Conservation (phyloP, 1,284 basidiomycete species). For the Grifola frondosa region DNA sequence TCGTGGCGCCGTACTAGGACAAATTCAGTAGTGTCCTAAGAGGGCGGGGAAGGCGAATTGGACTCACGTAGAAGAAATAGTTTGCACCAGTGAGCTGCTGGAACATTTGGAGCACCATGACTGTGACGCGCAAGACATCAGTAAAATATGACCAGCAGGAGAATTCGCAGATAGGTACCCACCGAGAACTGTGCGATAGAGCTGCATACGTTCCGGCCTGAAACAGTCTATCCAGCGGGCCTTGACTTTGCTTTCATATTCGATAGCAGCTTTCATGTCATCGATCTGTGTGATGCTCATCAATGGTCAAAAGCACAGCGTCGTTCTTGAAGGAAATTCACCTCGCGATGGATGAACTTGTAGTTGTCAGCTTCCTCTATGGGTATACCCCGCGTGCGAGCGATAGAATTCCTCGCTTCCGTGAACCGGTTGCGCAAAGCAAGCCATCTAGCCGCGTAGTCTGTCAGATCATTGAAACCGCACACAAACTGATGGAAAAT, state of each 20-base stretch:
- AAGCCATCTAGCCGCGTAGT: slow-evolving; percentile 53
- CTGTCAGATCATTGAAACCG: background rate
- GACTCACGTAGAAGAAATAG: slow-evolving; percentile 59
- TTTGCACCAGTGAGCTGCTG: slow-evolving; percentile 78
- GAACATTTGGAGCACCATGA: slow-evolving; percentile 68
- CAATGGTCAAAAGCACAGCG: background rate
- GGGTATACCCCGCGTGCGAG: slow-evolving; percentile 55
- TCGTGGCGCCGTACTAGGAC: slow-evolving; percentile 57
- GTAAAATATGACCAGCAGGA: background rate
- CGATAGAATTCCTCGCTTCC: slow-evolving; percentile 53
- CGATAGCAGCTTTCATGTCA: slow-evolving; percentile 49
- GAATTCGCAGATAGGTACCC: slow-evolving; percentile 17
- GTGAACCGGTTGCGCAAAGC: slow-evolving; percentile 47
- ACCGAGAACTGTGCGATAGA: slow-evolving; percentile 63
- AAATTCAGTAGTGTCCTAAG: background rate
- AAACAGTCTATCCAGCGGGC: slow-evolving; percentile 67
- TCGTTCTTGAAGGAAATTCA: slow-evolving; percentile 16
- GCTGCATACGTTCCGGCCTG: slow-evolving; percentile 47
- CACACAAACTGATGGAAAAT: slow-evolving; percentile 2
- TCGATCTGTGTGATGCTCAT: slow-evolving; percentile 29
- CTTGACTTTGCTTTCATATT: slow-evolving; percentile 45
- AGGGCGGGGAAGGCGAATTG: background rate
- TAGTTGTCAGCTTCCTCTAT: slow-evolving; percentile 40
- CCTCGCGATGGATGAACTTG: slow-evolving; percentile 46
- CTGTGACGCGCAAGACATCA: slow-evolving; percentile 16